These are phyloP conservation scores for Adenanthera pavonina DNA, from an alignment of 306 rosid genomes.

Conservation along the genomic window DNA sequence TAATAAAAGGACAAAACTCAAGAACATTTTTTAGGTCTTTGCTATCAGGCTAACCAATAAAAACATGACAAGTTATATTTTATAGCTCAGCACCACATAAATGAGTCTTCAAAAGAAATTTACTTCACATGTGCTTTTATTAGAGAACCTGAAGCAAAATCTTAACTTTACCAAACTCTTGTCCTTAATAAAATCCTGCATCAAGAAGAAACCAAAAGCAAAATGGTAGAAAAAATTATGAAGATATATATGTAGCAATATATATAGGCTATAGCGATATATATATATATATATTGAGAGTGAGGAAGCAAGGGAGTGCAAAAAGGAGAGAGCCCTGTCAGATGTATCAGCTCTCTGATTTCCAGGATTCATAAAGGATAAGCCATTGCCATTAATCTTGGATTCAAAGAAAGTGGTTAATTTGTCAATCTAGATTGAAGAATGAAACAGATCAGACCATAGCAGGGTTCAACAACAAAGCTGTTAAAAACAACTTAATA, in stretches of 20 bases:
- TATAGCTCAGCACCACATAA: background rate
- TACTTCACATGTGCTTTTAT: background rate
- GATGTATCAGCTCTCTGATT: background rate
- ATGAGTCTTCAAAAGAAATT: background rate
- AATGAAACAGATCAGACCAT: background rate
- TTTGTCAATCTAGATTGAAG: background rate
- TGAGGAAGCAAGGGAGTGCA: too few relatives aligned
- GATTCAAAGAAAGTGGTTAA: background rate
- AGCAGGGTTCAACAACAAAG: background rate
- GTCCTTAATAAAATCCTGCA: background rate
- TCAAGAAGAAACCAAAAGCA: background rate
- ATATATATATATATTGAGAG: background rate
- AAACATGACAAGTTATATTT: background rate
- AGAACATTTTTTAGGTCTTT: background rate
- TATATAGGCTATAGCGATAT: too few relatives aligned
- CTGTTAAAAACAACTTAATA: background rate
- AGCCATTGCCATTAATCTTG: background rate
- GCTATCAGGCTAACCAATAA: background rate
- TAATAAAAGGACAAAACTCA: background rate
- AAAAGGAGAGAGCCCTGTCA: background rate
- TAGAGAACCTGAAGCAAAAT: background rate
- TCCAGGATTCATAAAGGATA: background rate
- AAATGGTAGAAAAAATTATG: background rate
- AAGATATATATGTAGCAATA: background rate
- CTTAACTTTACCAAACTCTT: background rate